Evolutionary conservation across 192 early-diverging fungal species (phyloP).

Genomic region (Linnemannia elongata): DNA sequence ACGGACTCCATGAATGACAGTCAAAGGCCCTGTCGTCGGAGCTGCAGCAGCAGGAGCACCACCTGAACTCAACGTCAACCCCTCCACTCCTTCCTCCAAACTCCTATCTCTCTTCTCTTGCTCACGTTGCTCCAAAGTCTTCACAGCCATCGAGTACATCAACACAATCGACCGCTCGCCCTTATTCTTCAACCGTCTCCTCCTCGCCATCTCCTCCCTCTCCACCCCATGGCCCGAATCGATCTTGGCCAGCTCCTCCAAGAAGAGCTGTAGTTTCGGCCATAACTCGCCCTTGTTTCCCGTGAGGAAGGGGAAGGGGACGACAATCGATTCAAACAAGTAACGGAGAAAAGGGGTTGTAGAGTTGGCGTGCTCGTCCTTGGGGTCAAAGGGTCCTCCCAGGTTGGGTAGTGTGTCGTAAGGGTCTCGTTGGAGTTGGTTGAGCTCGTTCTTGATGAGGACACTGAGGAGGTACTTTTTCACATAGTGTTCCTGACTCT

Average conservation of each 20-base stretch:
- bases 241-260: slow-evolving; percentile 62
- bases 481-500: slow-evolving; percentile 66
- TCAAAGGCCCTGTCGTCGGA: slow-evolving; percentile 18
- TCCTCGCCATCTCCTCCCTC: slow-evolving; percentile 37
- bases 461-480: slow-evolving; percentile 65
- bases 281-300: slow-evolving; percentile 57
- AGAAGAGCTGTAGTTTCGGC: slow-evolving; percentile 61
- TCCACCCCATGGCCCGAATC: slow-evolving; percentile 51
- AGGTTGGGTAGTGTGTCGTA: slow-evolving; percentile 33
- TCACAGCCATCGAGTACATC: slow-evolving; percentile 48
- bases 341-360: slow-evolving; percentile 61
- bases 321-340: slow-evolving; percentile 59
- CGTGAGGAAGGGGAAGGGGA: slow-evolving; percentile 66
- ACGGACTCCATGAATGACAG: slow-evolving; percentile 46
- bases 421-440: slow-evolving; percentile 38
- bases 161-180: slow-evolving; percentile 36
- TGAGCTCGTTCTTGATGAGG: slow-evolving; percentile 62
- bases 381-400: slow-evolving; percentile 39
- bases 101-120: slow-evolving; percentile 21
- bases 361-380: slow-evolving; percentile 32
- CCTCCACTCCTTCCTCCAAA: slow-evolving; percentile 7
- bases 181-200: slow-evolving; percentile 41
- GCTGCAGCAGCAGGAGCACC: neutral
- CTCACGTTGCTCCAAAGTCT: slow-evolving; percentile 45
- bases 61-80: neutral